Percentiles rank a stretch among this genome's conserved stretches.
Evolutionary conservation across 2,329 filamentous ascomycete genomes (phyloP).

Genomic region (Zasmidium citrigriseum): DNA sequence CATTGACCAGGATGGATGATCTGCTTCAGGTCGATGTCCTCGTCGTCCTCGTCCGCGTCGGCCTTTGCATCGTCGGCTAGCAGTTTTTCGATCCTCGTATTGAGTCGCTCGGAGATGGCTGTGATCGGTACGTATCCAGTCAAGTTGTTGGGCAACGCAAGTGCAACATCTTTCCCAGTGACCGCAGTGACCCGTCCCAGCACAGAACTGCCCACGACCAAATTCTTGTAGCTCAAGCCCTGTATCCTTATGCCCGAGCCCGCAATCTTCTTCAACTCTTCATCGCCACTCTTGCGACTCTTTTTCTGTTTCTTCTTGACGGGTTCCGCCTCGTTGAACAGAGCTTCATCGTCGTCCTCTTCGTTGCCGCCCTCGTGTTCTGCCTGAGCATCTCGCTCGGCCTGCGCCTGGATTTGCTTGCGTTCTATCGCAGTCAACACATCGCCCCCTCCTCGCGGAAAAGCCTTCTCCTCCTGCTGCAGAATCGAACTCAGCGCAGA

Average conservation of each 20-base stretch:
- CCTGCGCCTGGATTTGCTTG: conserved; percentile 93
- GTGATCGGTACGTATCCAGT: conserved; percentile 87
- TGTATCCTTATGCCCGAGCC: conserved; percentile 68
- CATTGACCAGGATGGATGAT: conserved; percentile 87
- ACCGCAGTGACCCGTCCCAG: conserved; percentile 85
- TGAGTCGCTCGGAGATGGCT: conserved; percentile 82
- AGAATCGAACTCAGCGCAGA: conserved; percentile 48
- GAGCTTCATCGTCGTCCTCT: conserved; percentile 53
- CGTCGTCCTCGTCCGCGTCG: conserved; percentile 54
- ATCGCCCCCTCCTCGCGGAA: conserved; percentile 89
- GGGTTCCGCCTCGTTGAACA: conserved; percentile 43
- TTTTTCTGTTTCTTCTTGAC: conserved; percentile 54
- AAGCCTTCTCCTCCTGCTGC: conserved; percentile 81
- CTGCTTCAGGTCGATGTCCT: conserved; percentile 69
- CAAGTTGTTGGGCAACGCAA: conserved; percentile 90
- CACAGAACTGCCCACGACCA: conserved; percentile 82
- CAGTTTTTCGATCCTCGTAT: conserved; percentile 69
- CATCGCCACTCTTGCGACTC: conserved; percentile 35
- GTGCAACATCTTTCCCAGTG: conserved; percentile 72
- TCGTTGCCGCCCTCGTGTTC: conserved; percentile 70
- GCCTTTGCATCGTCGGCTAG: conserved; percentile 58
- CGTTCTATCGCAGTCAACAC: conserved; percentile 90
- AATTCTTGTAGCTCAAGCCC: conserved; percentile 74
- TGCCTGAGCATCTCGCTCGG: conserved; percentile 86
- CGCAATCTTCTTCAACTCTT: conserved; percentile 43